phyloP scores from a whole-genome alignment of 2,329 filamentous ascomycete species.

The Paecilomyces sp. region DNA sequence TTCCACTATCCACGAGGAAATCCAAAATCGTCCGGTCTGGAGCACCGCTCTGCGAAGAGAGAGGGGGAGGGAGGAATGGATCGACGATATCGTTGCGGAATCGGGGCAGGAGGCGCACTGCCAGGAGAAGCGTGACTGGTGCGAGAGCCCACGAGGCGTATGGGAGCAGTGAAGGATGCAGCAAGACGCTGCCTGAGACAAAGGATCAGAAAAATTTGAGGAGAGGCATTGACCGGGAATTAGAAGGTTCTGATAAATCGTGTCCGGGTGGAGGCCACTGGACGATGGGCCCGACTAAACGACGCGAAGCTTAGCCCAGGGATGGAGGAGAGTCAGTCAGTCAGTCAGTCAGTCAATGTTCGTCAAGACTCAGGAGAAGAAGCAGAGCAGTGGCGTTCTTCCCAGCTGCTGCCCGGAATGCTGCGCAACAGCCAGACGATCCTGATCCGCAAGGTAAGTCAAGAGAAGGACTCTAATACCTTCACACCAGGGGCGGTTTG shows the following conservation, averaged over 20 bases:
- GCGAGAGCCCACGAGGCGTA: not conserved
- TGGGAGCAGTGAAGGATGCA: not conserved
- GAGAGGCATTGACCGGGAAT: not conserved
- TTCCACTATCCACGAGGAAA: not conserved
- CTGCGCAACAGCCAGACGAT: not conserved
- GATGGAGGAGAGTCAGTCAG: not conserved
- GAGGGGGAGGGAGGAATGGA: constrained; percentile 11
- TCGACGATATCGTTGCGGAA: constrained; percentile 5
- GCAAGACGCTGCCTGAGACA: not conserved
- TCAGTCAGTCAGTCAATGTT: not conserved
- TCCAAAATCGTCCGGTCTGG: not conserved
- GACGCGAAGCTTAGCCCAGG: not conserved
- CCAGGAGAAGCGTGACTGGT: not conserved
- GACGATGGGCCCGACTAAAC: not conserved
- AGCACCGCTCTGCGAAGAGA: not conserved
- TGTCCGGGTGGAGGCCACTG: not conserved
- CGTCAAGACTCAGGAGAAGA: not conserved
- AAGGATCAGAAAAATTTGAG: not conserved
- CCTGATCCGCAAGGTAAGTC: not conserved
- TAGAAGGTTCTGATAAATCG: not conserved
- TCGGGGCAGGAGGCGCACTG: not conserved
- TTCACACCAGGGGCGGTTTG: not conserved
- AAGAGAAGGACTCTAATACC: not conserved
- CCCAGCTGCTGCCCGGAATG: not conserved
- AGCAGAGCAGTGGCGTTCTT: not conserved